Evolutionary conservation across 1,284 basidiomycete species (phyloP).

Genomic region (Ceratobasidium sp.): DNA sequence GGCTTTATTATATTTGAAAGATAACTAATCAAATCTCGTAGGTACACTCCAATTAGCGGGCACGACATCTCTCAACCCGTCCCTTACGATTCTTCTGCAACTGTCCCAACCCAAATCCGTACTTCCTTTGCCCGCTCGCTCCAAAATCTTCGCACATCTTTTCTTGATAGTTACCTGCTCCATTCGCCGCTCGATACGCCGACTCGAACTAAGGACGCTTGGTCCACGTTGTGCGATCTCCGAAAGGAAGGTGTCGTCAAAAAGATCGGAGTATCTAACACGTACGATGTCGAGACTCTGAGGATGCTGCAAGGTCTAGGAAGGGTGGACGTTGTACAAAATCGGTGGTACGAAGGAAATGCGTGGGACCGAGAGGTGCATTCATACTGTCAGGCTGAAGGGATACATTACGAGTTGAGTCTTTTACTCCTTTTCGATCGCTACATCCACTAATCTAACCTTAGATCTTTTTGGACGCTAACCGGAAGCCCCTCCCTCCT

Average conservation of each 20-base stretch:
- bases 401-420: constrained; percentile 78
- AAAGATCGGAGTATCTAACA: constrained; percentile 80
- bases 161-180: constrained; percentile 80
- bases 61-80: constrained; percentile 77
- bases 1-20: no score
- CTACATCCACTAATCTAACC: constrained; percentile 7
- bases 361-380: constrained; percentile 76
- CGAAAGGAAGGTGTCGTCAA: constrained; percentile 73
- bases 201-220: constrained; percentile 74
- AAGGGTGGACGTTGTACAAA: constrained; percentile 79
- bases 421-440: constrained; percentile 46
- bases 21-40: constrained; percentile 53
- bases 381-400: constrained; percentile 67
- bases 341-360: constrained; percentile 85
- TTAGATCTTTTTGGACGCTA: constrained; percentile 87
- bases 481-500: constrained; percentile 78
- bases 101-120: constrained; percentile 72
- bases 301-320: constrained; percentile 65
- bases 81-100: constrained; percentile 73
- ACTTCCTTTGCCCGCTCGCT: constrained; percentile 76
- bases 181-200: constrained; percentile 77
- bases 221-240: constrained; percentile 69
- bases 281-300: constrained; percentile 73
- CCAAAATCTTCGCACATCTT: constrained; percentile 73
- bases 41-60: constrained; percentile 78